These are phyloP conservation scores for Cryptosporidium muris DNA, from an alignment of 169 alveolate genomes.

Conservation along the genomic window DNA sequence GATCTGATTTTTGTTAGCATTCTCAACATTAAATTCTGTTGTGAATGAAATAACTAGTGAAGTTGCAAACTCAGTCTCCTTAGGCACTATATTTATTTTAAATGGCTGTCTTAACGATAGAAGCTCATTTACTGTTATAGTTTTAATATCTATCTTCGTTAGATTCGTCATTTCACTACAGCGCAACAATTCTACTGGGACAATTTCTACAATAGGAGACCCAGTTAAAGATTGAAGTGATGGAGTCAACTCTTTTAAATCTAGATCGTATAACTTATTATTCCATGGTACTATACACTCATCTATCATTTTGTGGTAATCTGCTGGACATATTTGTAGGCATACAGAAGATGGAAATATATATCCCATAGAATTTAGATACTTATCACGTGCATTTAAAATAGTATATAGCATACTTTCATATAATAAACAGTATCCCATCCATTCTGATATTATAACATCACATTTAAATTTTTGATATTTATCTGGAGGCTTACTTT, in stretches of 20 bases:
- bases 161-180: constrained; percentile 26
- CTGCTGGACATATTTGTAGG: constrained; percentile 36
- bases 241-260: constrained; percentile 74
- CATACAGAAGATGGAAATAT: constrained; percentile 59
- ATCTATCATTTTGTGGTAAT: constrained; percentile 17
- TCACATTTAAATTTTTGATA: constrained; percentile 75
- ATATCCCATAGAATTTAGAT: constrained; percentile 17
- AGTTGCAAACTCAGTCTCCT: constrained; percentile 35
- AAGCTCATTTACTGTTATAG: constrained; percentile 33
- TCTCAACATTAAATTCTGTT: constrained; percentile 8
- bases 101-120: constrained; percentile 49
- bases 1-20: constrained; percentile 10
- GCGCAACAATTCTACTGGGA: constrained; percentile 17
- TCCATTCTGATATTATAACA: constrained; percentile 87
- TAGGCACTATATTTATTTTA: constrained; percentile 5
- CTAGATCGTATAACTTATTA: constrained; percentile 69
- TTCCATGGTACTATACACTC: constrained; percentile 35
- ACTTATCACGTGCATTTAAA: constrained; percentile 86
- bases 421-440: constrained; percentile 87
- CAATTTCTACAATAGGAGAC: constrained; percentile 75
- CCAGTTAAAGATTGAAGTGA: constrained; percentile 66
- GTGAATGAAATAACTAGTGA: constrained; percentile 52
- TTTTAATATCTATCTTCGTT: constrained; percentile 8
- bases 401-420: constrained; percentile 90
- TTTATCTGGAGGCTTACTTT: constrained; percentile 15